Base-by-base conservation (phyloP, 441 rosid species). In the Rhodomyrtus psidioides region DNA sequence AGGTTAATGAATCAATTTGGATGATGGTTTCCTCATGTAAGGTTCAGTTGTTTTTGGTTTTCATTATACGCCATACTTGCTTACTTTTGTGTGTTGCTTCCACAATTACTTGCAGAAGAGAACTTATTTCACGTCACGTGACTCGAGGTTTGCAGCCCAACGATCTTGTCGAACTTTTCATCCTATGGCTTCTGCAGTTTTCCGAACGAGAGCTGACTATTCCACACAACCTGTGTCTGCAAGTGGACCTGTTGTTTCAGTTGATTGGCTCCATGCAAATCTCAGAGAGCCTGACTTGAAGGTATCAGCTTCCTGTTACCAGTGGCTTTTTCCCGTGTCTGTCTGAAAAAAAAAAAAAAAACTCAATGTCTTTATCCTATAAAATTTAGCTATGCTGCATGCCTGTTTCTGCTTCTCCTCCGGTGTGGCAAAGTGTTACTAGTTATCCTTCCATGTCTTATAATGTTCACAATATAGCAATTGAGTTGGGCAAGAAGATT, bases 241-340 rank as follows among this genome's bases (percentile, higher is more conserved):
- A 60, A 90, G 82, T 81, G 97, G 94, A 57, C 96, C 99, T 46
- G 95, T 95, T 86, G 95, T 95, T 86, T 96, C 98, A 76, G 98
- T 92, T 84, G 98, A 95, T 90, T 95, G 99, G 99, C 98, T 97
- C 83, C 94, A 95, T 83, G 84, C 97, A 21, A 95, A 96, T 90
- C 97, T 94, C 58, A 89, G 87, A 88, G 93, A 89, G 75, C 89
- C 98, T 88, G 93, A 92, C 87, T 16, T 95, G 88, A 97, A 97
- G 98, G 99, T 95, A 90, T 49, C 21, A 84, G 7, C 49, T 51
- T 62, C 83, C 58, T 82, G 28, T 54, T 81, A 16, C 6, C 7
- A 0, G 19, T 1, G 28, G 27, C 30, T 51, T 46, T n/a, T 60
- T 27, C 51, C 54, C 39, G 28, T 7, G 1, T 58, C 27, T 27